Conservation (phyloP, 2,329 filamentous ascomycete species). For the Beauveria australis region DNA sequence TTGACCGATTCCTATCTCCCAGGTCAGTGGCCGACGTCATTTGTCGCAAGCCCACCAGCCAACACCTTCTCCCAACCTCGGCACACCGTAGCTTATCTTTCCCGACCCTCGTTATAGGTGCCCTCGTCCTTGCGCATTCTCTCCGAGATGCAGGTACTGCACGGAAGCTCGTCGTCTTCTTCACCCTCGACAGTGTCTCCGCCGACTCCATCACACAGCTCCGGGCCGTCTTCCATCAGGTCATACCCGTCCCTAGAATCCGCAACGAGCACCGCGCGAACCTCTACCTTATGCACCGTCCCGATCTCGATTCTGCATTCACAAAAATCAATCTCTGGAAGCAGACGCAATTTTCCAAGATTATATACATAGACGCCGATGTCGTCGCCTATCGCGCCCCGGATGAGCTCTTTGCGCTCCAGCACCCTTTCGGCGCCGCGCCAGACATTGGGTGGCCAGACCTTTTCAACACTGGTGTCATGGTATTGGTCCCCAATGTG, state of each 20-base stretch:
- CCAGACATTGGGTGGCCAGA: constrained; percentile 98
- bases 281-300: constrained; percentile 82
- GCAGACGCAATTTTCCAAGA: constrained; percentile 78
- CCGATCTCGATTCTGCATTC: constrained; percentile 84
- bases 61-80: constrained; percentile 15
- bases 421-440: constrained; percentile 58
- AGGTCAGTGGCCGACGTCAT: constrained; percentile 44
- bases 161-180: constrained; percentile 77
- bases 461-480: constrained; percentile 94
- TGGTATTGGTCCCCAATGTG: constrained; percentile 81
- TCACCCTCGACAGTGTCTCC: constrained; percentile 73
- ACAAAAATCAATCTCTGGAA: constrained; percentile 96
- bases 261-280: constrained; percentile 71
- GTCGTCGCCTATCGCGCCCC: constrained; percentile 84
- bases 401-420: constrained; percentile 77
- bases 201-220: constrained; percentile 69
- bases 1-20: constrained; percentile 89
- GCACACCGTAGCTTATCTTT: constrained; percentile 9
- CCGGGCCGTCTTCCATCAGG: constrained; percentile 76
- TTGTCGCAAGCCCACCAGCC: constrained; percentile 11
- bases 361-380: constrained; percentile 93
- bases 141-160: constrained; percentile 81
- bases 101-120: constrained; percentile 52
- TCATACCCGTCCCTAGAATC: constrained; percentile 77
- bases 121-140: constrained; percentile 88